Evolutionary conservation across 2,329 filamentous ascomycete genomes (phyloP), one percentile per base, ranked within the genome.

Genomic region (Sporothrix brasiliensis): DNA sequence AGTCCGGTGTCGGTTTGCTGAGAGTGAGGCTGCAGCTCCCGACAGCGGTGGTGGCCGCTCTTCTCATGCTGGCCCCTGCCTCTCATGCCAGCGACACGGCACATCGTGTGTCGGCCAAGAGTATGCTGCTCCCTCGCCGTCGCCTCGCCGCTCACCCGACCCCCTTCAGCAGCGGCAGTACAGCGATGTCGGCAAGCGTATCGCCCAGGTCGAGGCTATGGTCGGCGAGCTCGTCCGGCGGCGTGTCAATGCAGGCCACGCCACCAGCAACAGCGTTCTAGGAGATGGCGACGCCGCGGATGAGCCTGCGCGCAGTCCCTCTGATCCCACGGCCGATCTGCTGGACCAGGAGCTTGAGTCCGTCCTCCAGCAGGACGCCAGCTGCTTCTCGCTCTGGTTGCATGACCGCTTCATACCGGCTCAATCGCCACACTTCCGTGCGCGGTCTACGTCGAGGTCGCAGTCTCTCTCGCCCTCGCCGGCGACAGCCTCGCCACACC

Each of bases 91-190:
- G 34, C 75, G 80, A 3, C 80, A 84, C 1, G 78, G 79, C 0
- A 77, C 79, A 0, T 71, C 72, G 41, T 86, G 84, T 69, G 74
- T 84, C 30, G 79, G 82, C 68, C 85, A 87, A 71, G 82, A 85
- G 49, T 79, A 79, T 27, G 76, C 21, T 13, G 16, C 66, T 6
- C 67, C 66, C 21, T 69, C 71, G 14, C 69, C 53, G 14, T 41
- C 67, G 27, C 53, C 50, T 7, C 11, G 21, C 16, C 14, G 30
- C 9, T n/a, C 41, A 6, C 63, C 49, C n/a, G 69, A 73, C n/a
- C 65, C 68, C 5, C 71, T 70, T 0, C 73, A 47, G 14, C 53
- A 67, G 47, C n/a, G 27, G 34, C 61, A 68, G 41, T 71, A 71
- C 24, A 47, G 21, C 14, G 49, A 54, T 4, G 54, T 71, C 2